Conservation (phyloP, 306 rosid genomes). For the Cicer bijugum region DNA sequence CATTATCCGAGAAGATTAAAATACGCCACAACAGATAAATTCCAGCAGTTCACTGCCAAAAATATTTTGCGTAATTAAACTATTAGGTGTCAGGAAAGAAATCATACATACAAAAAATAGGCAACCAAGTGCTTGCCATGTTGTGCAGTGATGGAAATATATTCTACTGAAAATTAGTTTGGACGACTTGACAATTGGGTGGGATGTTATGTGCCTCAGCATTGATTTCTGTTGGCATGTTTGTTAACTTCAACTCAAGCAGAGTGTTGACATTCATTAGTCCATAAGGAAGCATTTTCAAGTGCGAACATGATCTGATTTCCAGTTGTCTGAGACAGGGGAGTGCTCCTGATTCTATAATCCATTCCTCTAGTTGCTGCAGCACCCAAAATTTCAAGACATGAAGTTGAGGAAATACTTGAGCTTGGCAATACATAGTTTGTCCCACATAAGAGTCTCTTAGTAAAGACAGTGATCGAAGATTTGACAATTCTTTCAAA, state of each 20-base stretch:
- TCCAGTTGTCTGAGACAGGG: conserved; percentile 50
- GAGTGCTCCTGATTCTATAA: conserved; percentile 37
- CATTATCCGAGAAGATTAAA: background rate
- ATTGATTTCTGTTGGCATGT: conserved; percentile 34
- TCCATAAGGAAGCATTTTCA: conserved; percentile 43
- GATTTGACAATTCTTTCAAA: conserved; percentile 44
- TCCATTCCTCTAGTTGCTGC: conserved; percentile 36
- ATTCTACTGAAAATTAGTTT: background rate
- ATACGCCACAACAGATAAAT: background rate
- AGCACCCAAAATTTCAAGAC: conserved; percentile 47
- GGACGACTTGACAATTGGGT: background rate
- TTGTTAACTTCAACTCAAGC: conserved; percentile 48
- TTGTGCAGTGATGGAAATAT: background rate
- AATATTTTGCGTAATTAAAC: background rate
- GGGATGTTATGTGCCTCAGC: background rate
- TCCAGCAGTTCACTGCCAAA: conserved; percentile 15
- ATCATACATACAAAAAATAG: background rate
- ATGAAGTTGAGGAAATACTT: conserved; percentile 47
- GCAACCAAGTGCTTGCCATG: conserved; percentile 8
- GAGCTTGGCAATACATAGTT: conserved; percentile 7
- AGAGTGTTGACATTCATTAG: conserved; percentile 39
- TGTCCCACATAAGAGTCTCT: conserved; percentile 42
- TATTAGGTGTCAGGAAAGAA: background rate
- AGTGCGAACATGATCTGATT: conserved; percentile 37
- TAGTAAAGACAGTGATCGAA: conserved; percentile 37